Conservation (phyloP, 2,329 filamentous ascomycete genomes). For the Elsinoe fawcettii region DNA sequence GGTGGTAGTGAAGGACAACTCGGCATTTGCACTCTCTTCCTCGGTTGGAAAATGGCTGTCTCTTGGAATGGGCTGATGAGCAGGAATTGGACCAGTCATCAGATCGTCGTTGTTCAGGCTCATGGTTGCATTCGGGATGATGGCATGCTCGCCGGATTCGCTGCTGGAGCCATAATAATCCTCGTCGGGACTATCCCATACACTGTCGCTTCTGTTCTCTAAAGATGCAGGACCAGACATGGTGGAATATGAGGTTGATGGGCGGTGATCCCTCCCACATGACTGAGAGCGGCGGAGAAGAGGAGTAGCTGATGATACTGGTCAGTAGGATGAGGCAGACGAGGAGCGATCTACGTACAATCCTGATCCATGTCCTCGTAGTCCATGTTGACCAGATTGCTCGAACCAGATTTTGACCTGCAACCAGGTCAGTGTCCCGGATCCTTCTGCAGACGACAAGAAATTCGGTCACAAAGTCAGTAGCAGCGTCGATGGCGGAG, state of each 20-base stretch:
- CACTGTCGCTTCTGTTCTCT: not conserved
- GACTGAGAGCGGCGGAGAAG: not conserved
- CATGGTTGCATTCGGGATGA: not conserved
- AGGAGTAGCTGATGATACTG: not conserved
- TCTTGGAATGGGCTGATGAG: not conserved
- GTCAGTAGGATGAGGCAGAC: not conserved
- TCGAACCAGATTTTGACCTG: not conserved
- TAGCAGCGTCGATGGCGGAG: not conserved
- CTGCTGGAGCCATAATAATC: not conserved
- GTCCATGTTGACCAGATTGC: not conserved
- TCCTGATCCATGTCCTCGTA: too few relatives aligned
- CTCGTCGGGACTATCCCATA: not conserved
- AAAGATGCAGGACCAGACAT: not conserved
- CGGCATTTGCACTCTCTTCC: not conserved
- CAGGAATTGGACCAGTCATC: not conserved
- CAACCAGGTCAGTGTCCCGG: not conserved
- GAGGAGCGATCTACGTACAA: too few relatives aligned
- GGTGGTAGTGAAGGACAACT: too few relatives aligned
- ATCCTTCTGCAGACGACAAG: not conserved
- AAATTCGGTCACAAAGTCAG: not conserved
- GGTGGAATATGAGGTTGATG: not conserved
- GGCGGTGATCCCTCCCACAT: not conserved
- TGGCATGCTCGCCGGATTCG: too few relatives aligned
- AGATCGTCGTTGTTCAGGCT: not conserved
- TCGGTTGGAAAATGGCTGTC: not conserved